Evolutionary conservation across 2,329 filamentous ascomycete genomes (phyloP), one percentile per base, ranked within the genome.

Genomic region (Davidsoniella eucalypti): DNA sequence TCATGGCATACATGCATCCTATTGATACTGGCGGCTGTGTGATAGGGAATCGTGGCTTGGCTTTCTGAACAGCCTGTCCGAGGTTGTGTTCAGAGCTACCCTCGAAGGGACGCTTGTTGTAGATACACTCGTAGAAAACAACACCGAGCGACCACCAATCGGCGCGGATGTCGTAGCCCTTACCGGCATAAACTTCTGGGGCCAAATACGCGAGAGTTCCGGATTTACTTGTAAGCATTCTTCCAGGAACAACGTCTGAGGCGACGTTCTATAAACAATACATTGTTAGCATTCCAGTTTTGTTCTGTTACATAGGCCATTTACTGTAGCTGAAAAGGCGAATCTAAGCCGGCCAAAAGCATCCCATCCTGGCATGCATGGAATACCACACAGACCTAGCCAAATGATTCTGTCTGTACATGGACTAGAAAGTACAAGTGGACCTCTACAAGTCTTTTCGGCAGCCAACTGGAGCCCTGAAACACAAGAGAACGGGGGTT

Each of bases 121-220:
- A 98, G 56, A 98, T 95, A 73, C 92, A 96, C 65, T 98, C 92
- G 65, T 95, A 98, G 64, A 96, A 96, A n/a, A 94, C 75, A 43
- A 98, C 92, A 45, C 92, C 92, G 18, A 98, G 67, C 5, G 92
- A 96, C 92, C 92, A 98, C 92, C 92, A 98, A 63, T 98, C 92
- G 40, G 92, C 88, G 58, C 92, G 85, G 44, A 80, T 79, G 54
- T 84, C 81, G 61, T 98, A 98, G 38, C 92, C 92, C 54, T 80
- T 82, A 45, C 90, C 90, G 56, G 81, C 76, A 60, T 96, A 98
- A 2, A 96, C 92, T 64, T 98, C 92, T 4, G 92, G 92, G 1
- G 90, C 88, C 6, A 98, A 77, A 61, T 98, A 98, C 49, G 92
- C 92, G 52, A 98, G 69, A 0, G 92, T 98, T 29, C 92, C 92